Conservation (phyloP, 2,329 filamentous ascomycete species). For the Ciborinia camelliae region DNA sequence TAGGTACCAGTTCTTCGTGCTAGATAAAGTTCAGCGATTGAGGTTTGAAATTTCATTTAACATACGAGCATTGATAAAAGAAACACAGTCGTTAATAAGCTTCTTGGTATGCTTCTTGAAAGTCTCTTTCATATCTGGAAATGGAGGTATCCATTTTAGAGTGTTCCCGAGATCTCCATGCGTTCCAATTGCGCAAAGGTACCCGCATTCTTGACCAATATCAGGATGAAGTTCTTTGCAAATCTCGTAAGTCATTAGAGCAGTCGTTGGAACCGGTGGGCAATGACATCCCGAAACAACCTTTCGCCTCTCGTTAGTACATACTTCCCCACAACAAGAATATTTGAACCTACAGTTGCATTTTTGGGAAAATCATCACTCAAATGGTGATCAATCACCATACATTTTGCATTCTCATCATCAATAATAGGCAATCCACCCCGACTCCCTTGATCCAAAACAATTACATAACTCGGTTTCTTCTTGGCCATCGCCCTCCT, state of each 20-base stretch:
- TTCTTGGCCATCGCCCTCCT: slow-evolving; percentile 49
- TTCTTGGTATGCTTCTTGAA: slow-evolving; percentile 62
- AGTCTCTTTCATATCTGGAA: slow-evolving; percentile 60
- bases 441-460: slow-evolving; percentile 63
- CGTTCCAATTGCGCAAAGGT: slow-evolving; percentile 62
- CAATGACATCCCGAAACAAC: slow-evolving; percentile 61
- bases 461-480: slow-evolving; percentile 56
- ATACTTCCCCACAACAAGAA: background rate
- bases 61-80: slow-evolving; percentile 58
- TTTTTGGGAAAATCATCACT: slow-evolving; percentile 54
- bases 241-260: slow-evolving; percentile 61
- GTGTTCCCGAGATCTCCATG: slow-evolving; percentile 64
- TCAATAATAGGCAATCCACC: slow-evolving; percentile 52
- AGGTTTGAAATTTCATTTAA: background rate
- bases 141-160: slow-evolving; percentile 62
- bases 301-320: slow-evolving; percentile 23
- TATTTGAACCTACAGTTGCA: slow-evolving; percentile 24
- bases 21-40: slow-evolving; percentile 16
- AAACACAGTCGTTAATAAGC: slow-evolving; percentile 58
- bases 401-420: slow-evolving; percentile 43
- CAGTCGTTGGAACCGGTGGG: slow-evolving; percentile 62
- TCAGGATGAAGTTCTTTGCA: slow-evolving; percentile 54
- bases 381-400: slow-evolving; percentile 64
- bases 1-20: slow-evolving; percentile 58
- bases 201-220: slow-evolving; percentile 50